phyloP scores from a whole-genome alignment of 495 filamentous ascomycete species.

The Hyaloscypha bicolor region DNA sequence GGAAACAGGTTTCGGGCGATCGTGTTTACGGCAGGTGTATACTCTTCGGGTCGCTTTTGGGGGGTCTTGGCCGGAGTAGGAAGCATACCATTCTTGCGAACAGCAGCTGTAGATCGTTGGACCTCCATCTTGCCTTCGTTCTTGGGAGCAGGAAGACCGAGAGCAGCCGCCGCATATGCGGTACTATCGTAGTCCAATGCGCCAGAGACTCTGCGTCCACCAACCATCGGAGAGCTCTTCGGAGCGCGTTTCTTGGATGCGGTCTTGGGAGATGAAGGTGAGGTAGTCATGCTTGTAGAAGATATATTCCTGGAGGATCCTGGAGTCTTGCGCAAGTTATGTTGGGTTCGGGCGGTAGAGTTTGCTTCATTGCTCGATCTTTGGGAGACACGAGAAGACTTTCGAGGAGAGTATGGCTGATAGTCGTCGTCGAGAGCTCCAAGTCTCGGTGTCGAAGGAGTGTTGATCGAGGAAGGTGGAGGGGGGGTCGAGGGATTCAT shows the following conservation, averaged over 20 bases:
- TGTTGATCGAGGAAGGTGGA: slow-evolving; percentile 55
- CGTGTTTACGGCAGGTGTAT: slow-evolving; percentile 55
- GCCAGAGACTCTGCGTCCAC: slow-evolving; percentile 43
- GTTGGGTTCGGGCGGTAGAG: slow-evolving; percentile 38
- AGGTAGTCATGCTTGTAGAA: slow-evolving; percentile 35
- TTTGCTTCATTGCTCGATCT: slow-evolving; percentile 21
- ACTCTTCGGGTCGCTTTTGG: slow-evolving; percentile 61
- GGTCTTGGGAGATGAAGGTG: slow-evolving; percentile 38
- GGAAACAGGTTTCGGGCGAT: slow-evolving; percentile 78
- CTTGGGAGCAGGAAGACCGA: slow-evolving; percentile 38
- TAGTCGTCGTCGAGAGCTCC: slow-evolving; percentile 63
- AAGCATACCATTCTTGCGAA: slow-evolving; percentile 55
- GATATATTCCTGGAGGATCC: slow-evolving; percentile 40
- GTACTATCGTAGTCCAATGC: slow-evolving; percentile 38
- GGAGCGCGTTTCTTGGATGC: slow-evolving; percentile 55
- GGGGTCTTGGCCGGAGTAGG: slow-evolving; percentile 94
- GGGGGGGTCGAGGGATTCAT: slow-evolving; percentile 58
- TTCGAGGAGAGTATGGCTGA: slow-evolving; percentile 65
- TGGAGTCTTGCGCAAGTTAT: slow-evolving; percentile 42
- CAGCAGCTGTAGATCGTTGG: slow-evolving; percentile 21
- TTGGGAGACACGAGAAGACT: slow-evolving; percentile 53
- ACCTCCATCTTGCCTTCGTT: slow-evolving; percentile 17
- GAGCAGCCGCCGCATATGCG: slow-evolving; percentile 39
- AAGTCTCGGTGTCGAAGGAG: slow-evolving; percentile 76
- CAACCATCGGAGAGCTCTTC: slow-evolving; percentile 32